These are phyloP conservation scores for Ophiostoma sp. DNA, from an alignment of 2,329 filamentous ascomycete species.

Conservation along the genomic window DNA sequence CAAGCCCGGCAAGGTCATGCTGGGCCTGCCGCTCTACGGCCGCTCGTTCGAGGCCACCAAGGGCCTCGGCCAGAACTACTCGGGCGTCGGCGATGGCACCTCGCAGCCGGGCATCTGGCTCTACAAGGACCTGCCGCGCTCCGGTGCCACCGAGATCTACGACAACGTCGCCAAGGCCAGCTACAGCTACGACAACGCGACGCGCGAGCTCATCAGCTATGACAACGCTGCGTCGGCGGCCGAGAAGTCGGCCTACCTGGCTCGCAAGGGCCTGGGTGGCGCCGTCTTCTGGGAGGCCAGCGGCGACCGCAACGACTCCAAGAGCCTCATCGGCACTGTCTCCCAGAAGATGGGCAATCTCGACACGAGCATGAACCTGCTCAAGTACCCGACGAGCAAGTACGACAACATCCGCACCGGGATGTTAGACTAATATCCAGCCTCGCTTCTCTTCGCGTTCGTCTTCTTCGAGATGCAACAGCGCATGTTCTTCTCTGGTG, in stretches of 20 bases:
- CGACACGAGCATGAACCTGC: constrained; percentile 47
- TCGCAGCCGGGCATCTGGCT: constrained; percentile 76
- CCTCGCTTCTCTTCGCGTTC: not conserved
- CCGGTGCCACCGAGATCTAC: constrained; percentile 52
- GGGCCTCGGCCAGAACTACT: constrained; percentile 59
- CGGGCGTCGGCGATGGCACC: constrained; percentile 59
- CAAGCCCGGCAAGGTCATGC: constrained; percentile 58
- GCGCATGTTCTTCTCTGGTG: not conserved
- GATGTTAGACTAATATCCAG: not conserved
- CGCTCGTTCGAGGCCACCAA: constrained; percentile 59
- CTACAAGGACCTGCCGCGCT: constrained; percentile 67
- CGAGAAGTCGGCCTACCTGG: constrained; percentile 62
- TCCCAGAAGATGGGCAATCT: constrained; percentile 46
- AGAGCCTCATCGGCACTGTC: constrained; percentile 55
- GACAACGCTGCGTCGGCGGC: constrained; percentile 57
- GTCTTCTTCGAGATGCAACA: too few species aligned
- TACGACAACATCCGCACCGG: constrained; percentile 49
- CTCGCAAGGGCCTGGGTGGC: constrained; percentile 58
- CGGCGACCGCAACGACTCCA: constrained; percentile 52
- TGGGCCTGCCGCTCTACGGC: constrained; percentile 77
- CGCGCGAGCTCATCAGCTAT: constrained; percentile 64
- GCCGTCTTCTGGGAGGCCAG: constrained; percentile 85
- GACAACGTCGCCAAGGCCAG: constrained; percentile 58
- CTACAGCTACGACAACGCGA: constrained; percentile 61
- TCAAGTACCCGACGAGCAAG: constrained; percentile 51